Conservation (phyloP, 345 rosid species). For the Bruguiera gymnorhiza region DNA sequence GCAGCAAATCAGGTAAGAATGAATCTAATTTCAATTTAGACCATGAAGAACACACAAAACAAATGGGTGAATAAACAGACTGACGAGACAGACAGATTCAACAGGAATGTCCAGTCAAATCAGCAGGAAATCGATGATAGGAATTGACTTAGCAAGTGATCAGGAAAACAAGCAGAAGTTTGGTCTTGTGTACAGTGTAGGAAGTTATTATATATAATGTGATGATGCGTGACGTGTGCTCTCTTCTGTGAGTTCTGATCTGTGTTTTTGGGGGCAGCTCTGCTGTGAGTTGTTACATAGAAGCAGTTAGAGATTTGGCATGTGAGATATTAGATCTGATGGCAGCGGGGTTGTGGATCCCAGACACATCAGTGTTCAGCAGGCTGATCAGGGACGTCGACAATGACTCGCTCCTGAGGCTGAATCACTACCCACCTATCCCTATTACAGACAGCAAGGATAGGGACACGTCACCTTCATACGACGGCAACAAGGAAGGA, state of each 20-base stretch:
- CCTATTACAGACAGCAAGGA: conserved; percentile 1
- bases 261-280: conserved; percentile 38
- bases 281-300: conserved; percentile 60
- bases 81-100: conserved; percentile 9
- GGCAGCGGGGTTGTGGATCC: conserved; percentile 75
- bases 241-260: neutral
- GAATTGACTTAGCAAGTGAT: neutral
- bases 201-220: too few species aligned
- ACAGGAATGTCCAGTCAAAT: conserved; percentile 16
- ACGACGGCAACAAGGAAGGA: conserved; percentile 41
- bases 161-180: neutral
- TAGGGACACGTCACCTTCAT: conserved; percentile 30
- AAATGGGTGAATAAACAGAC: neutral
- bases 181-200: too few species aligned
- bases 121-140: neutral
- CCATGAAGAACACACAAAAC: neutral
- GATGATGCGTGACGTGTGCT: neutral
- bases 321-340: conserved; percentile 70
- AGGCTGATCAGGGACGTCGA: conserved; percentile 64
- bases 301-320: conserved; percentile 54
- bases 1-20: too few species aligned
- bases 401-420: conserved; percentile 67
- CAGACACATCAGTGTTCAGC: conserved; percentile 50
- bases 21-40: too few species aligned
- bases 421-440: conserved; percentile 75